Conservation (phyloP, 176 grass and related monocot species). For the Juncus effusus region DNA sequence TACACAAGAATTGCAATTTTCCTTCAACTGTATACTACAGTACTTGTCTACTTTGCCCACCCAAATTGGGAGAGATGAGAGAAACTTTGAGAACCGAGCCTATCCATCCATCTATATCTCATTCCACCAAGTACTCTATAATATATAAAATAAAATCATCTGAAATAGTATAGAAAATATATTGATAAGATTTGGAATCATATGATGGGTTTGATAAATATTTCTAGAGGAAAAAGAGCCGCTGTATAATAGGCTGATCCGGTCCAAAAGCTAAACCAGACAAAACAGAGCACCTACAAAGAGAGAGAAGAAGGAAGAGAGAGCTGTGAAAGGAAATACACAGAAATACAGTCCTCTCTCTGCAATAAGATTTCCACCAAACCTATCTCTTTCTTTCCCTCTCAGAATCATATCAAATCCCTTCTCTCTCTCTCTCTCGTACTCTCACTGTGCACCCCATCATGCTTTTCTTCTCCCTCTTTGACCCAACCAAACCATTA, state of each 20-base stretch:
- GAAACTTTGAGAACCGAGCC: slow-evolving; percentile 5
- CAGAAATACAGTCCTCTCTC: not conserved
- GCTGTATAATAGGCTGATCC: too few relatives aligned
- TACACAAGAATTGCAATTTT: slow-evolving; percentile 14
- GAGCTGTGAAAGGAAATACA: not conserved
- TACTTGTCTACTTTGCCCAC: slow-evolving; percentile 21
- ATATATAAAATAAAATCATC: not conserved
- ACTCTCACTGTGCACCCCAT: not conserved
- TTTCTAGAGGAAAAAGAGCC: too few relatives aligned
- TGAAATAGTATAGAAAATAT: too few relatives aligned
- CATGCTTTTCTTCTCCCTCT: slow-evolving; percentile 17
- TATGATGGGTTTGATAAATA: too few relatives aligned
- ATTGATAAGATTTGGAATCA: too few relatives aligned
- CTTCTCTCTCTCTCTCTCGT: not conserved
- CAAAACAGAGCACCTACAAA: too few relatives aligned
- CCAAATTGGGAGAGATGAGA: slow-evolving; percentile 13
- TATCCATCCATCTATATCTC: not conserved
- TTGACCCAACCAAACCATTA: slow-evolving; percentile 21
- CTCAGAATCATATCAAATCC: not conserved
- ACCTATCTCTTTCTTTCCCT: not conserved
- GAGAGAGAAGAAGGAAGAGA: not conserved
- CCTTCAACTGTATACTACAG: slow-evolving; percentile 7
- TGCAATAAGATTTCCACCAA: slow-evolving; percentile 26
- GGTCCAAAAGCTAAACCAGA: too few relatives aligned
- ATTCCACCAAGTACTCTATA: not conserved